Evolutionary conservation across 1,284 basidiomycete genomes (phyloP).

Genomic region (Irpex sp.): DNA sequence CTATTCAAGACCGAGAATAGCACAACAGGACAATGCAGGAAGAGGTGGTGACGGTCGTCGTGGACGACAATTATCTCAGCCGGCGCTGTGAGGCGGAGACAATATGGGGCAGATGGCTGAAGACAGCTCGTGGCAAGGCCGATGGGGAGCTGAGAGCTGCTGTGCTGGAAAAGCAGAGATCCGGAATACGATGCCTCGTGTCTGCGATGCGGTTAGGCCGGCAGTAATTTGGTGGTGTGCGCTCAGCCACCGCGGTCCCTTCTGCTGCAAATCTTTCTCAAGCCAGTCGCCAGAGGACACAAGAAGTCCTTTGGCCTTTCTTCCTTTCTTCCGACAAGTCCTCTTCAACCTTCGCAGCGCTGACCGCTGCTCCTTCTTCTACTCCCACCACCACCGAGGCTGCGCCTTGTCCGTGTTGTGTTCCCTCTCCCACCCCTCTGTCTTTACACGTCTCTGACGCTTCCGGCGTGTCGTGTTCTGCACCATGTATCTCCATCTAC

Average conservation of each 20-base stretch:
- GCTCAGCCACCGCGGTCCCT: slow-evolving; percentile 3
- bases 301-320: slow-evolving; percentile 1
- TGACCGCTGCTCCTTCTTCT: slow-evolving; percentile 12
- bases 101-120: not conserved
- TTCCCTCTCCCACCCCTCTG: slow-evolving; percentile 2
- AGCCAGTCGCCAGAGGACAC: not conserved
- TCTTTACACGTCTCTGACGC: slow-evolving; percentile 6
- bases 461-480: not conserved
- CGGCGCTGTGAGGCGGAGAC: not conserved
- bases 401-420: slow-evolving; percentile 12
- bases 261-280: not conserved
- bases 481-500: slow-evolving; percentile 23
- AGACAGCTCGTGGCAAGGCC: not conserved
- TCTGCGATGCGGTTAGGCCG: slow-evolving; percentile 8
- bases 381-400: slow-evolving; percentile 14
- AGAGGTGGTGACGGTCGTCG: not conserved
- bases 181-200: not conserved
- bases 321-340: slow-evolving; percentile 14
- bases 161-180: not conserved
- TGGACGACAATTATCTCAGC: not conserved
- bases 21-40: not conserved
- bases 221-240: slow-evolving; percentile 6
- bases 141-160: not conserved
- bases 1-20: not conserved
- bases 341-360: slow-evolving; percentile 11